Evolutionary conservation across 805 yeast species (phyloP).

Genomic region (Tanozyma kutaoensis): DNA sequence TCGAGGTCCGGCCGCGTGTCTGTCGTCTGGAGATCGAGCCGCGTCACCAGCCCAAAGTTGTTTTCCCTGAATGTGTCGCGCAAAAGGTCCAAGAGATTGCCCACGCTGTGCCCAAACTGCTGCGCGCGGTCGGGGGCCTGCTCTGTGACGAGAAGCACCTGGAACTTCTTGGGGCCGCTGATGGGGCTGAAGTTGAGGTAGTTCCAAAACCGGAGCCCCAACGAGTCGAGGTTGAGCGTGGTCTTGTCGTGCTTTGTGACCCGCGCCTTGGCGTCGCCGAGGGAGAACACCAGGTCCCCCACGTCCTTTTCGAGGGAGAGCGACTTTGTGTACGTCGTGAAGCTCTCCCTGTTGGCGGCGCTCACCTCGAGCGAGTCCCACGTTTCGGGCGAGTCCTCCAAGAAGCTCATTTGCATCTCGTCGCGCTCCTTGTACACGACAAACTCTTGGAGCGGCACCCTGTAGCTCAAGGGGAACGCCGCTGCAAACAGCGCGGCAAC

Average conservation of each 20-base stretch:
- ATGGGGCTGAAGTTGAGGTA: constrained; percentile 44
- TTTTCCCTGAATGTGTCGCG: constrained; percentile 31
- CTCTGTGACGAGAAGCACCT: constrained; percentile 33
- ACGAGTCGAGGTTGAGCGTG: constrained; percentile 30
- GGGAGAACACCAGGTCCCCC: constrained; percentile 10
- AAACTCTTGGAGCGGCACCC: constrained; percentile 21
- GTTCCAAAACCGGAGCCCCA: constrained; percentile 42
- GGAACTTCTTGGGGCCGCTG: constrained; percentile 35
- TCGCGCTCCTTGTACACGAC: constrained; percentile 8
- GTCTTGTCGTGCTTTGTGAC: constrained; percentile 20
- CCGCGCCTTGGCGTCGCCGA: constrained; percentile 14
- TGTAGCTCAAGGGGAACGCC: constrained; percentile 19
- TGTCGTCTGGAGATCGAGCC: constrained; percentile 12
- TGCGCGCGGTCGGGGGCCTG: constrained; percentile 3
- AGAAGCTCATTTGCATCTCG: constrained; percentile 16
- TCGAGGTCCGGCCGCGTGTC: constrained; percentile 16
- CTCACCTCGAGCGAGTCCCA: constrained; percentile 21
- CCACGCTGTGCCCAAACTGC: constrained; percentile 12
- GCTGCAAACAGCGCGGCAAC: constrained; percentile 10
- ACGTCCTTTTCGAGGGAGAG: constrained; percentile 3
- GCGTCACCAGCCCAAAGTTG: constrained; percentile 33
- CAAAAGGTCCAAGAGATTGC: constrained; percentile 28
- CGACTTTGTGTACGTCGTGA: constrained; percentile 9
- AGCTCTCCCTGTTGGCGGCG: constrained; percentile 7
- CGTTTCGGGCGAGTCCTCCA: constrained; percentile 23